phyloP scores from a whole-genome alignment of 768 basidiomycete genomes.

The Mycena kentingensis region DNA sequence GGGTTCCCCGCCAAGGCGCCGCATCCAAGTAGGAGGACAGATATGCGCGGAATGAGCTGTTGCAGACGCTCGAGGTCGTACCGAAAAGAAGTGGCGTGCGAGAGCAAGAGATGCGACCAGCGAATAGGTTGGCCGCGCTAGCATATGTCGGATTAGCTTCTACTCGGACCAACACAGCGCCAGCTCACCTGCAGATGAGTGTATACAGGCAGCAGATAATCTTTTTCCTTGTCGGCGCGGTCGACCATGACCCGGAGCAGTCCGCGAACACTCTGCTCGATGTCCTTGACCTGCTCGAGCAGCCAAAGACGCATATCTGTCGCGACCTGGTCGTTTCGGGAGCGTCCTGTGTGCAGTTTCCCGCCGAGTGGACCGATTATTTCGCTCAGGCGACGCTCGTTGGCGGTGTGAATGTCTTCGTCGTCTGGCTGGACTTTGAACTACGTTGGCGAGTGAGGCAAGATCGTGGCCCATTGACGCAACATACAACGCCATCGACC shows the following conservation, averaged over 20 bases:
- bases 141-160: background rate
- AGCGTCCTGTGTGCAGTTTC: conserved; percentile 96
- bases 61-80: conserved; percentile 84
- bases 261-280: conserved; percentile 70
- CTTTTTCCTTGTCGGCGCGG: conserved; percentile 91
- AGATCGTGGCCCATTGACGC: conserved; percentile 3
- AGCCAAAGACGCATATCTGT: conserved; percentile 99
- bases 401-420: conserved; percentile 99
- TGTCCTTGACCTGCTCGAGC: conserved; percentile 68
- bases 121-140: conserved; percentile 98
- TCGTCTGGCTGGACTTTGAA: conserved; percentile 84
- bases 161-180: background rate
- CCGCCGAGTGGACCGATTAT: conserved; percentile 91
- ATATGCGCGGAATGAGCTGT: conserved; percentile 85
- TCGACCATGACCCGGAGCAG: conserved; percentile 88
- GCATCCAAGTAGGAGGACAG: conserved; percentile 90
- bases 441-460: conserved; percentile 37
- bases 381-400: conserved; percentile 92
- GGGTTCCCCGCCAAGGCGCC: conserved; percentile 97
- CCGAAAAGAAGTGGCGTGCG: conserved; percentile 93
- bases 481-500: conserved; percentile 69
- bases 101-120: conserved; percentile 96
- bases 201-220: conserved; percentile 91
- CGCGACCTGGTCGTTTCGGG: conserved; percentile 97
- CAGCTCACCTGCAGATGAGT: conserved; percentile 88